These are phyloP conservation scores for Cardamine chenopodiifolia DNA, from an alignment of 345 rosid genomes.

Conservation along the genomic window DNA sequence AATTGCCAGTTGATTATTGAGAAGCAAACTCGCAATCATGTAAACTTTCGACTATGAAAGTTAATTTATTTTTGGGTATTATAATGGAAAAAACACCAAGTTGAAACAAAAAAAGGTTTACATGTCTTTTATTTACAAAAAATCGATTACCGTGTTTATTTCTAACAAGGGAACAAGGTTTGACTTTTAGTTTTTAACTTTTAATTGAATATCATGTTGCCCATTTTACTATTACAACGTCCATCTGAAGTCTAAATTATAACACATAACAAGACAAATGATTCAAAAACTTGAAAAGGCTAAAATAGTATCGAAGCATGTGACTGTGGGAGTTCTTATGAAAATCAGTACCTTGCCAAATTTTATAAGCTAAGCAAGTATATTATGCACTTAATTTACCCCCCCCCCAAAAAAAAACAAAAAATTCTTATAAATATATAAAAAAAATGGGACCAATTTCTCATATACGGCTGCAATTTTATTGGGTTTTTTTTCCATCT, in stretches of 20 bases:
- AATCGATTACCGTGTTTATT: slow-evolving; percentile 19
- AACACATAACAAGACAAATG: slow-evolving; percentile 33
- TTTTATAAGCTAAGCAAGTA: neutral
- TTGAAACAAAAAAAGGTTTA: neutral
- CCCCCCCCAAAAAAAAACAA: too few relatives aligned
- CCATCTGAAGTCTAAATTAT: neutral
- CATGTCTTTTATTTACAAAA: too few relatives aligned
- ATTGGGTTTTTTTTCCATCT: neutral
- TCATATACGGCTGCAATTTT: neutral
- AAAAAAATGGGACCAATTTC: neutral
- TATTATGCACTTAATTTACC: too few relatives aligned
- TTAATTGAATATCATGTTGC: slow-evolving; percentile 3
- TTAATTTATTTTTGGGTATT: neutral
- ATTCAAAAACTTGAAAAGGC: neutral
- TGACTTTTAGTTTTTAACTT: slow-evolving; percentile 34
- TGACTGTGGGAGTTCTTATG: slow-evolving; percentile 5
- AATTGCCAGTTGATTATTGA: slow-evolving; percentile 11
- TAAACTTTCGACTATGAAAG: neutral
- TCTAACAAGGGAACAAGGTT: slow-evolving; percentile 37
- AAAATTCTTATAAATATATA: neutral
- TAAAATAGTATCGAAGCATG: slow-evolving; percentile 31
- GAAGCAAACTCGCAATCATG: slow-evolving; percentile 23
- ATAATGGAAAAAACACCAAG: neutral
- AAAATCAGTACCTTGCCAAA: slow-evolving; percentile 28
- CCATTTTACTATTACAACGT: neutral